Evolutionary conservation across 2,329 filamentous ascomycete genomes (phyloP).

Genomic region (Cladophialophora psammophila): DNA sequence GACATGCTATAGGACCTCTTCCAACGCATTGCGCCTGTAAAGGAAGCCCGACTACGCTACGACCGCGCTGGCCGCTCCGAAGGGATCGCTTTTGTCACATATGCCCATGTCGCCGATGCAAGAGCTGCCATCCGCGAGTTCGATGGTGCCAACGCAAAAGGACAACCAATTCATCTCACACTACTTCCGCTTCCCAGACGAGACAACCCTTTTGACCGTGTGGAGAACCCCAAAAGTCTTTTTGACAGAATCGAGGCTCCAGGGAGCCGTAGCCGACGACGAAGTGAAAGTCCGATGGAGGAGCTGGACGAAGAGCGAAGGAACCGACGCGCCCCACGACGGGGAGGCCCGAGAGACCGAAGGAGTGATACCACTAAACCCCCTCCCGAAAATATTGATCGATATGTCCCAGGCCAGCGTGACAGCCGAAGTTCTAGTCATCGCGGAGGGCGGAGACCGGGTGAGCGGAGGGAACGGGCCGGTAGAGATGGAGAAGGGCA

Average conservation of each 20-base stretch:
- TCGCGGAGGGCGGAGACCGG: slow-evolving; percentile 56
- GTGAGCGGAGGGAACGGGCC: slow-evolving; percentile 49
- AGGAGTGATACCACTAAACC: slow-evolving; percentile 64
- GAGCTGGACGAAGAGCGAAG: slow-evolving; percentile 47
- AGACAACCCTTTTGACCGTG: slow-evolving; percentile 58
- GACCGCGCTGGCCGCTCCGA: slow-evolving; percentile 89
- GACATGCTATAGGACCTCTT: slow-evolving; percentile 74
- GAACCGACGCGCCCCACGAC: slow-evolving; percentile 49
- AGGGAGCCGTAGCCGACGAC: slow-evolving; percentile 46
- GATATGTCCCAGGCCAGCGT: slow-evolving; percentile 73
- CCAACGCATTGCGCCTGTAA: slow-evolving; percentile 74
- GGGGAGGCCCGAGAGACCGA: slow-evolving; percentile 53
- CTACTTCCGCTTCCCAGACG: slow-evolving; percentile 64
- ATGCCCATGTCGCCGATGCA: slow-evolving; percentile 74
- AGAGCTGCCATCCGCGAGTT: slow-evolving; percentile 77
- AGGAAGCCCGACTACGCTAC: slow-evolving; percentile 75
- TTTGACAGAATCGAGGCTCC: slow-evolving; percentile 68
- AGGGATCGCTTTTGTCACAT: slow-evolving; percentile 83
- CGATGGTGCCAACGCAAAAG: slow-evolving; percentile 88
- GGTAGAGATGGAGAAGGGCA: slow-evolving; percentile 47
- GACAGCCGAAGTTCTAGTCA: slow-evolving; percentile 51
- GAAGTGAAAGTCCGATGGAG: slow-evolving; percentile 53
- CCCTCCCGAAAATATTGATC: slow-evolving; percentile 73
- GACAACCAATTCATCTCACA: slow-evolving; percentile 79
- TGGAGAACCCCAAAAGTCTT: slow-evolving; percentile 65